Percentiles rank a stretch among this genome's conserved stretches.
Evolutionary conservation across 2,329 filamentous ascomycete genomes (phyloP).

Genomic region (Volutella citrinella): DNA sequence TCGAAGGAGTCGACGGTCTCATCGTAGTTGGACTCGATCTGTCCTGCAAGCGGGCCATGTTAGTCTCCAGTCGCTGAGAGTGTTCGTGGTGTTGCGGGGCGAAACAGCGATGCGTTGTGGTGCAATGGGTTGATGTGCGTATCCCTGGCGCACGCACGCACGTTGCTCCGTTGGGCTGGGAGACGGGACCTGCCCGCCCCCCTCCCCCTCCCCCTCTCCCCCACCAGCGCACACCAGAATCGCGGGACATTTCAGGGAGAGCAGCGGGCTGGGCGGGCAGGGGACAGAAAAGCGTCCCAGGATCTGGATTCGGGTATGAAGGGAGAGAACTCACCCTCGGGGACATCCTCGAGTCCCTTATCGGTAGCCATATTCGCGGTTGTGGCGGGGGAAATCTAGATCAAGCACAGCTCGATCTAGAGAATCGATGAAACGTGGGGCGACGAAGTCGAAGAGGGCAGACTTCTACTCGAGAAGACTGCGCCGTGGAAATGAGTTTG

Average conservation of each 20-base stretch:
- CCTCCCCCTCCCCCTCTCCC: too few relatives aligned
- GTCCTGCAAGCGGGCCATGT: slow-evolving; percentile 56
- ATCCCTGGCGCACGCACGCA: slow-evolving; percentile 1
- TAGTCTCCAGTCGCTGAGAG: too few relatives aligned
- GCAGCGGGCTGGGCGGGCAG: slow-evolving; percentile 17
- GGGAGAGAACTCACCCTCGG: slow-evolving; percentile 70
- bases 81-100: too few relatives aligned
- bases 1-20: slow-evolving; percentile 99
- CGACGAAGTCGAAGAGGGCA: slow-evolving; percentile 36
- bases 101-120: too few relatives aligned
- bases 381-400: slow-evolving; percentile 55
- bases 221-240: too few relatives aligned
- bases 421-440: slow-evolving; percentile 40
- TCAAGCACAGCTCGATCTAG: slow-evolving; percentile 79
- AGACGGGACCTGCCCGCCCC: slow-evolving; percentile 10
- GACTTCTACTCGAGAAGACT: slow-evolving; percentile 33
- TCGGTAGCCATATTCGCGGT: slow-evolving; percentile 97
- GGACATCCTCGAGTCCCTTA: slow-evolving; percentile 97
- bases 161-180: slow-evolving; percentile 12
- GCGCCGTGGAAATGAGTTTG: slow-evolving; percentile 28
- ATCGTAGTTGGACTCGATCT: slow-evolving; percentile 99
- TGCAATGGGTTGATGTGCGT: neutral
- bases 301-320: slow-evolving; percentile 4
- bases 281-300: slow-evolving; percentile 6
- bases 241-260: slow-evolving; percentile 9